Base-by-base conservation (phyloP, 1,284 basidiomycete genomes). In the Puccinia coronata region DNA sequence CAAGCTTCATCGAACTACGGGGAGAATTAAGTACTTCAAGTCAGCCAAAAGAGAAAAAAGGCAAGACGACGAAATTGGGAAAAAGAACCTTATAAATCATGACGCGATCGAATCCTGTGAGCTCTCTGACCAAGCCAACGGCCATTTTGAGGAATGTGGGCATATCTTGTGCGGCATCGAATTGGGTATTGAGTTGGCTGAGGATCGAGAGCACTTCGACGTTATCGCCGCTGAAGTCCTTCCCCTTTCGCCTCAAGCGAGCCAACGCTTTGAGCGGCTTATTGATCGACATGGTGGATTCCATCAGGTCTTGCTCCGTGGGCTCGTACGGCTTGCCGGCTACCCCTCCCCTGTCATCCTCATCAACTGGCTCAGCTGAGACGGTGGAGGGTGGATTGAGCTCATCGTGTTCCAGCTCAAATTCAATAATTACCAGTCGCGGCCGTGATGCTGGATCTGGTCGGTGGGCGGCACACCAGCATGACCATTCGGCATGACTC, bases 71-170 rank as follows among this genome's bases (percentile, higher is more conserved):
- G n/a, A n/a, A n/a, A n/a, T n/a, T n/a, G n/a, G n/a, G n/a, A 36
- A 71, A 5, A 51, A 63, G 23, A n/a, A 92, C 92, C 86, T 94
- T 92, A 85, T 95, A 95, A n/a, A 94, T 89, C 86, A 96, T 88
- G n/a, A 94, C 92, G 12, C 93, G 90, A 85, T 94, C 92, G 85
- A 94, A 94, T 85, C 92, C 92, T 9, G 92, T 92, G 81, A 96
- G 85, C 84, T 95, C 93, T 85, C 93, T 92, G 82, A 95, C 89
- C 31, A 95, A 89, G 2, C 93, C 93, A 6, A 93, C 93, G 0
- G 91, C 90, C 75, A 95, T 89, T 81, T 93, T 92, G 84, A 95
- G 87, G 85, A 94, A 93, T 23, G 88, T 87, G 11, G 92, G 90
- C 74, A 95, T 86, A 83, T 93, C 91, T 0, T 89, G 87, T 1